Conservation (phyloP, 768 basidiomycete species). For the Macrolepiota albuminosa region DNA sequence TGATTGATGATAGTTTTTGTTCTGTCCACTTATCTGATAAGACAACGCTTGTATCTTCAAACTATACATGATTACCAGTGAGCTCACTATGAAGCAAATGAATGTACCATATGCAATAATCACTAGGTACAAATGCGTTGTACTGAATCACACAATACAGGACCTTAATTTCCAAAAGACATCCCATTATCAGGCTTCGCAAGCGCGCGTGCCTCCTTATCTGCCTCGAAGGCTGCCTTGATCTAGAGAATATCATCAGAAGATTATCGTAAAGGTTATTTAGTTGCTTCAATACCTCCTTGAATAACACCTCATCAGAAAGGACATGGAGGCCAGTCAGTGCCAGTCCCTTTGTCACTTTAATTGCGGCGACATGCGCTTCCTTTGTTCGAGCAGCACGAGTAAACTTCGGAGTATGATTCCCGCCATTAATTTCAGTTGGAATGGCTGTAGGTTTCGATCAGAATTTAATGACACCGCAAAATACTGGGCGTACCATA, state of each 20-base stretch:
- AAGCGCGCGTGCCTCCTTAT: not conserved
- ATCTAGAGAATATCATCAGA: slow-evolving; percentile 13
- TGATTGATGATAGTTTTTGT: not conserved
- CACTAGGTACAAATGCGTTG: not conserved
- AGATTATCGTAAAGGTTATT: not conserved
- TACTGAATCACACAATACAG: not conserved
- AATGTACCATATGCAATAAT: not conserved
- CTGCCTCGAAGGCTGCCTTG: slow-evolving; percentile 18
- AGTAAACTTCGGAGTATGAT: slow-evolving; percentile 69
- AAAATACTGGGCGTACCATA: slow-evolving; percentile 38
- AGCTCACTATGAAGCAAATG: not conserved
- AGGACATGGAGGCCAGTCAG: slow-evolving; percentile 57
- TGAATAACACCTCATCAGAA: slow-evolving; percentile 52
- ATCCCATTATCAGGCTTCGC: not conserved
- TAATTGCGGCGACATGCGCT: slow-evolving; percentile 60
- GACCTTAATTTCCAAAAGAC: not conserved
- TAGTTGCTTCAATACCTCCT: slow-evolving; percentile 33
- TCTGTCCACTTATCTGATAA: not conserved
- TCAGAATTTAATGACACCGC: slow-evolving; percentile 11
- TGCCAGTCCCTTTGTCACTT: slow-evolving; percentile 56
- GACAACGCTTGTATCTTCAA: not conserved
- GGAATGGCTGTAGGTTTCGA: slow-evolving; percentile 54
- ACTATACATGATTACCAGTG: not conserved
- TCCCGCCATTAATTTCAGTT: slow-evolving; percentile 65
- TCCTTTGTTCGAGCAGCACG: slow-evolving; percentile 51